Evolutionary conservation across 495 filamentous ascomycete species (phyloP).

Genomic region (Hypoxylon rickii): DNA sequence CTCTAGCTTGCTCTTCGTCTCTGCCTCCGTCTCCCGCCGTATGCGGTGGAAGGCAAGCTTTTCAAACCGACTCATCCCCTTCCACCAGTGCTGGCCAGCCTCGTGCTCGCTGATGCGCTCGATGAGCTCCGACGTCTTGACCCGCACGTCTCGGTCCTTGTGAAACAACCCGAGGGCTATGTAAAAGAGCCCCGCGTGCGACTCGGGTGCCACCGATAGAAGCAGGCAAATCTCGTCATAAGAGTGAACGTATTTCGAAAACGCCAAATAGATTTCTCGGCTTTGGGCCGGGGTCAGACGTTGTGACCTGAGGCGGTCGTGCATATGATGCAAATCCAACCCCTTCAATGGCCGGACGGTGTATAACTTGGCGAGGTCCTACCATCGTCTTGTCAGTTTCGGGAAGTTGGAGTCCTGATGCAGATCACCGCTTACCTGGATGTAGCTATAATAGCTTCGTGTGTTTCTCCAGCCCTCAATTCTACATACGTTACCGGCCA

Average conservation of each 20-base stretch:
- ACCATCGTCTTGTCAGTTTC: conserved; percentile 23
- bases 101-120: conserved; percentile 84
- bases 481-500: conserved; percentile 84
- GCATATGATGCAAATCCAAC: conserved; percentile 87
- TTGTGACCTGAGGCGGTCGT: conserved; percentile 82
- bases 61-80: conserved; percentile 80
- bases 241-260: conserved; percentile 73
- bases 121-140: conserved; percentile 76
- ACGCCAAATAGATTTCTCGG: conserved; percentile 78
- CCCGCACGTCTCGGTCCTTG: conserved; percentile 75
- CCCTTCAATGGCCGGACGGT: conserved; percentile 75
- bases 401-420: neutral
- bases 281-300: conserved; percentile 72
- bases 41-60: conserved; percentile 78
- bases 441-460: conserved; percentile 91
- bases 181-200: conserved; percentile 88
- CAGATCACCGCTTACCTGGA: conserved; percentile 63
- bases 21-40: conserved; percentile 64
- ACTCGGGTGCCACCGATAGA: conserved; percentile 83
- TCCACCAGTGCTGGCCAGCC: conserved; percentile 93
- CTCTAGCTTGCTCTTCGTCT: conserved; percentile 39
- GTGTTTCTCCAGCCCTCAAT: conserved; percentile 98
- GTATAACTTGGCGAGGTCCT: conserved; percentile 67
- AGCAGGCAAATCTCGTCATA: conserved; percentile 91
- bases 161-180: conserved; percentile 93